Evolutionary conservation across 2,329 filamentous ascomycete genomes (phyloP), one percentile per base, ranked within the genome.

Genomic region (Botrytis medusae): DNA sequence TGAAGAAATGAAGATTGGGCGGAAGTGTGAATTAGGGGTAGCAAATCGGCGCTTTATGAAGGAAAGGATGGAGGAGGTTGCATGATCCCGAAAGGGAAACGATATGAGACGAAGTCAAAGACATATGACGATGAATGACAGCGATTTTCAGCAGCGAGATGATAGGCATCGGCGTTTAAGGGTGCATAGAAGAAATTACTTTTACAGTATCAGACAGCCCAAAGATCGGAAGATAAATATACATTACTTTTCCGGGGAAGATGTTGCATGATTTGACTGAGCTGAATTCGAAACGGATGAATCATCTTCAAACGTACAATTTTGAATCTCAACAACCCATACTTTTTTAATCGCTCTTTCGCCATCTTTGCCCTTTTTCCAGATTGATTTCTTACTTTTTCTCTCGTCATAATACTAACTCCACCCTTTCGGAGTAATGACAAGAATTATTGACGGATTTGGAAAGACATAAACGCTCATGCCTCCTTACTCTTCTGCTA

Each of bases 161-260:
- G 48, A 25, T 32, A 44, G 48, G 25, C 65, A 42, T 32, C 2
- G 51, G 65, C 65, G 65, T 57, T 69, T 42, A 42, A 29, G 65
- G 65, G 65, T 57, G n/a, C 65, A 69, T 57, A 57, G 65, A 69
- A 57, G 65, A 44, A 69, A 69, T 69, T 57, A 25, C 34, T 68
- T 40, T 68, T 68, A 68, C 34, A 10, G n/a, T 44, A 42, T 57
- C 65, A 67, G 46, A 67, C 16, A 40, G 65, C 9, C 18, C 57
- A 57, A n/a, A 22, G 32, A 44, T 44, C 34, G 40, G 37, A 25
- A 57, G 37, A 57, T 25, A 57, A 57, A 32, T n/a, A 57, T 54
- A 48, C 48, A 44, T 57, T 69, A n/a, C 65, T 57, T 57, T 32
- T 69, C 51, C 48, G 34, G 54, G 40, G 20, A 70, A 44, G 25